phyloP scores from a whole-genome alignment of 2,329 filamentous ascomycete species.

The Epichloe bromicola region DNA sequence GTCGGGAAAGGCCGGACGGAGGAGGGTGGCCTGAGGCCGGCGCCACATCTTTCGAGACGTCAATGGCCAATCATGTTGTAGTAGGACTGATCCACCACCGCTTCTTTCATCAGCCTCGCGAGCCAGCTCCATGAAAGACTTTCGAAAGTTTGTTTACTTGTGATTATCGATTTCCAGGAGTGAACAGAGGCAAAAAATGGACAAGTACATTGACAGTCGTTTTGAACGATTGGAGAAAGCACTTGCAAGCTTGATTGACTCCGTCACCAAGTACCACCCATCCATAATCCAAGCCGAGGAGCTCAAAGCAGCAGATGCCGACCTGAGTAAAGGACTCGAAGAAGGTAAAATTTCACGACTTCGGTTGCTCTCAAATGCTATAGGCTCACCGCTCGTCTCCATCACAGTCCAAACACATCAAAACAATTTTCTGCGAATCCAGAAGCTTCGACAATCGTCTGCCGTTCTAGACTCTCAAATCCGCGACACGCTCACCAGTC shows the following conservation, averaged over 20 bases:
- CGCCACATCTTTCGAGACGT: slow-evolving; percentile 3
- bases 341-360: slow-evolving; percentile 34
- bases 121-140: neutral
- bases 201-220: slow-evolving; percentile 45
- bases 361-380: too few species aligned
- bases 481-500: slow-evolving; percentile 53
- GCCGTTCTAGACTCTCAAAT: slow-evolving; percentile 58
- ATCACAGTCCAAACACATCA: slow-evolving; percentile 57
- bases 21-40: slow-evolving; percentile 18
- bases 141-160: neutral
- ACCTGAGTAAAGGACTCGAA: slow-evolving; percentile 52
- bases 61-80: slow-evolving; percentile 7
- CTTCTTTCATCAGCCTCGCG: neutral
- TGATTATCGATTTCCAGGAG: neutral
- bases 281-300: slow-evolving; percentile 54
- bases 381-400: neutral
- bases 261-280: slow-evolving; percentile 71
- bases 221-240: slow-evolving; percentile 56
- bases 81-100: slow-evolving; percentile 9
- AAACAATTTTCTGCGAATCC: slow-evolving; percentile 56
- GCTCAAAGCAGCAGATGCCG: slow-evolving; percentile 56
- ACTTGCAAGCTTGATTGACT: slow-evolving; percentile 59
- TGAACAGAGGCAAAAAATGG: slow-evolving; percentile 32
- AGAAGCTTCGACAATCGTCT: slow-evolving; percentile 53
- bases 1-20: slow-evolving; percentile 20